Conservation (phyloP, 129 eudicot species). For the Cynara cardunculus region DNA sequence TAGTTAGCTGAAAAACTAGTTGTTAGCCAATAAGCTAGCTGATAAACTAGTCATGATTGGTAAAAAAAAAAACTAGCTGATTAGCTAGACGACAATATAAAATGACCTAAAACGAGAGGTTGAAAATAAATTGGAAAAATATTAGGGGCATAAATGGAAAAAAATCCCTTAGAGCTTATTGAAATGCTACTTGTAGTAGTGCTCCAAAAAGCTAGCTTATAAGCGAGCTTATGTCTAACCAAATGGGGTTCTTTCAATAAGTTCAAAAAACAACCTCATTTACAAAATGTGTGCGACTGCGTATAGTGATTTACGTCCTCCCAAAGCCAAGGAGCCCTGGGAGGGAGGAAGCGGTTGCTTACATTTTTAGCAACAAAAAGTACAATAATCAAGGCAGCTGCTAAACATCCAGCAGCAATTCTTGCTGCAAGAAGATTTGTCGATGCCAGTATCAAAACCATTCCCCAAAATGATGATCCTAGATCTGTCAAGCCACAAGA, state of each 20-base stretch:
- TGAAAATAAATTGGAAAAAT: background rate
- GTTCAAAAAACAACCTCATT: background rate
- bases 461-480: slow-evolving; percentile 99
- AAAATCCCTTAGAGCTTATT: background rate
- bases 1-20: no score
- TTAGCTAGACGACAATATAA: background rate
- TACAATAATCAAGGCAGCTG: slow-evolving; percentile 49
- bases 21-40: background rate
- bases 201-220: no score
- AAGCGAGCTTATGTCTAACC: background rate
- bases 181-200: background rate
- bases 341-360: slow-evolving; percentile 12
- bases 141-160: background rate
- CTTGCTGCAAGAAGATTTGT: slow-evolving; percentile 79
- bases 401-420: slow-evolving; percentile 97
- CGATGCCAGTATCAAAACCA: slow-evolving; percentile 87
- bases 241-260: background rate
- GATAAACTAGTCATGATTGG: background rate
- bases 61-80: background rate
- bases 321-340: background rate
- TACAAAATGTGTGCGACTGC: background rate
- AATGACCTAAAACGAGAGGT: background rate
- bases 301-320: background rate
- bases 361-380: slow-evolving; percentile 64
- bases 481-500: slow-evolving; percentile 48